These are phyloP conservation scores for Venturia carpophila DNA, from an alignment of 2,329 filamentous ascomycete species.

Conservation along the genomic window DNA sequence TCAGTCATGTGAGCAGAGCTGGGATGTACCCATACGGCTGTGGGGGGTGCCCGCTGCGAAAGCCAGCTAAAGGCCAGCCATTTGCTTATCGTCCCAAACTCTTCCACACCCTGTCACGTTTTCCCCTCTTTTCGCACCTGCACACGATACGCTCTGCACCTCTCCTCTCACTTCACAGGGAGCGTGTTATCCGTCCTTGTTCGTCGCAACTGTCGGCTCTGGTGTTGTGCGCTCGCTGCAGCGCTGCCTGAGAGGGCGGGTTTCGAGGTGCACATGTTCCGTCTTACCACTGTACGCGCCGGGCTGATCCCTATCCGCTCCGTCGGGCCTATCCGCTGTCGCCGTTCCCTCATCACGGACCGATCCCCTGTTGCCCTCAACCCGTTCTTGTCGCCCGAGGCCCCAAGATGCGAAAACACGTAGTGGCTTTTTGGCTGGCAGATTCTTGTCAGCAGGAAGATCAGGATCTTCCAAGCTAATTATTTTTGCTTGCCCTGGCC, in stretches of 20 bases:
- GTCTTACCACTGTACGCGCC: slow-evolving; percentile 28
- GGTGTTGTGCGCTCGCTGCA: not conserved
- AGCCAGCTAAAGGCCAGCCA: not conserved
- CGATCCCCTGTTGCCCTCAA: not conserved
- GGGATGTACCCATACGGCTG: not conserved
- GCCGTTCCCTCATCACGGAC: slow-evolving; percentile 22
- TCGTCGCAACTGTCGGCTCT: not conserved
- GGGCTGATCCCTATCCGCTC: slow-evolving; percentile 30
- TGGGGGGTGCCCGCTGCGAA: not conserved
- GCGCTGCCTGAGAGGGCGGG: not conserved
- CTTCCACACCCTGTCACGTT: slow-evolving; percentile 2
- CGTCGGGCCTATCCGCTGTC: slow-evolving; percentile 32
- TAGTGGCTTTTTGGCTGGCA: not conserved
- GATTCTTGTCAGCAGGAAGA: slow-evolving; percentile 2
- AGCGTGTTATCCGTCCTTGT: slow-evolving; percentile 7
- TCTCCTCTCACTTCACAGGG: not conserved
- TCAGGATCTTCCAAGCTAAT: not conserved
- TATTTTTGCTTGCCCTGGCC: not conserved
- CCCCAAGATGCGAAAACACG: slow-evolving; percentile 8
- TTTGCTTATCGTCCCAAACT: slow-evolving; percentile 10
- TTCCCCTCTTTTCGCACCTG: slow-evolving; percentile 1
- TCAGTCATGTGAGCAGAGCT: slow-evolving; percentile 14
- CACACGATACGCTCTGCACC: slow-evolving; percentile 7
- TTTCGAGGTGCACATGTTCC: slow-evolving; percentile 18
- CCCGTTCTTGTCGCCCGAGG: not conserved